Evolutionary conservation across 2,329 filamentous ascomycete genomes (phyloP), one percentile per base, ranked within the genome.

Genomic region (Madurella fahalii): DNA sequence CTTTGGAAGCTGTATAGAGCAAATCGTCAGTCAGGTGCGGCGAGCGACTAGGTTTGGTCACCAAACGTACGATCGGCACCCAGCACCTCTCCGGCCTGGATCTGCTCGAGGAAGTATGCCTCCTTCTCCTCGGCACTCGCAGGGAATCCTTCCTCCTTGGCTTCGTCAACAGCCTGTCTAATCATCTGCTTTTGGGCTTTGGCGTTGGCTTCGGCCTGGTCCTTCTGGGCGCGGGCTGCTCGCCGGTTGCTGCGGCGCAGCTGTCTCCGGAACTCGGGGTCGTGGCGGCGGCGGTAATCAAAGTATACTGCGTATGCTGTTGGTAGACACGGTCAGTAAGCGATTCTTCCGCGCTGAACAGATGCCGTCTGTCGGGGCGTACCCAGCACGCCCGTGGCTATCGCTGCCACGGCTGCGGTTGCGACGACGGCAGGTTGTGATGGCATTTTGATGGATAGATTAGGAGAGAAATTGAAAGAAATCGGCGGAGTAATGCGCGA

Each of bases 21-120:
- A 20, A 13, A 31, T 30, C 25, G 50, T 46, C 42, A 45, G 34
- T 34, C 15, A 11, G 15, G 2, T 18, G 42, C n/a, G 18, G n/a
- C 16, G 25, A 17, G 5, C 34, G 31, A 12, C 40, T 12, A 15
- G 30, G 25, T 7, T 25, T 25, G 3, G 25, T 25, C 40, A 17
- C 3, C 46, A 41, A 12, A 75, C 83, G 71, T 82, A 94, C 91
- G 89, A 72, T 95, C 88, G 66, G 84, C 78, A 69, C 87, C 89
- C 69, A 96, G 80, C 52, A 81, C 75, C 79, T 99, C 94, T 69
- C 94, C 94, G 69, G 84, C 79, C 65, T 91, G 89, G 61, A 99
- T 91, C 75, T 96, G 90, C 71, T 90, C 86, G 84, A 97, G 95
- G 76, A 99, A 99, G 79, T 90, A 99, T 58, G 85, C 83, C 79